Percentiles rank a stretch among this genome's conserved stretches.
These are phyloP conservation scores for Combretum micranthum DNA, from an alignment of 345 rosid genomes.

Conservation along the genomic window DNA sequence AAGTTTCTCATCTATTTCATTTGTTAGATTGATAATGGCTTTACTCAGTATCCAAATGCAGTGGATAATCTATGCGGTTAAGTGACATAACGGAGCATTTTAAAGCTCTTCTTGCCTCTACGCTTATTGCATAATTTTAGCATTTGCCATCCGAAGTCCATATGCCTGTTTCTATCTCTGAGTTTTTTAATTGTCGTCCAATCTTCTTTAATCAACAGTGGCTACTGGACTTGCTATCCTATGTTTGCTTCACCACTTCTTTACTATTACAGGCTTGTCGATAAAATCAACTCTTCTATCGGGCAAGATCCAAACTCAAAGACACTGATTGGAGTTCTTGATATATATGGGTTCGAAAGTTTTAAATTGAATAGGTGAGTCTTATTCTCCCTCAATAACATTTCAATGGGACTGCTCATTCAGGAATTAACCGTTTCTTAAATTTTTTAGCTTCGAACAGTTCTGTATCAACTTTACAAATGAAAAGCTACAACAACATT, in stretches of 20 bases:
- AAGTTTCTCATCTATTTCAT: no score
- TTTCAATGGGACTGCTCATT: background rate
- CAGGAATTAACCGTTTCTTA: conserved; percentile 17
- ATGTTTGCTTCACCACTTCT: background rate
- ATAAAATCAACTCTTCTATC: conserved; percentile 82
- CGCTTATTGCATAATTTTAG: no score
- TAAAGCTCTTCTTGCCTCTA: no score
- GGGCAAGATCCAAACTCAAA: conserved; percentile 99
- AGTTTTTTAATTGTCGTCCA: no score
- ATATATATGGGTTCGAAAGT: conserved; percentile 98
- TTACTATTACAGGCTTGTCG: conserved; percentile 72
- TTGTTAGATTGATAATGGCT: no score
- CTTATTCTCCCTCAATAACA: conserved; percentile 13
- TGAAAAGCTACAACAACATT: conserved; percentile 98
- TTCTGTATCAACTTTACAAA: conserved; percentile 98
- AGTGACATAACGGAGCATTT: no score
- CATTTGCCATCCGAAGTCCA: no score
- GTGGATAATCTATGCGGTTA: no score
- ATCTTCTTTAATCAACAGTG: no score
- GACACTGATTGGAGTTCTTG: conserved; percentile 91
- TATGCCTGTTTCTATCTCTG: no score
- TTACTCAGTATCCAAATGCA: no score
- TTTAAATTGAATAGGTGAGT: conserved; percentile 88
- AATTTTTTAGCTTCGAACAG: conserved; percentile 75
- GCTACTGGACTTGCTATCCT: background rate